Base-by-base conservation (phyloP, 2,329 filamentous ascomycete species). In the Penicillium sp. region DNA sequence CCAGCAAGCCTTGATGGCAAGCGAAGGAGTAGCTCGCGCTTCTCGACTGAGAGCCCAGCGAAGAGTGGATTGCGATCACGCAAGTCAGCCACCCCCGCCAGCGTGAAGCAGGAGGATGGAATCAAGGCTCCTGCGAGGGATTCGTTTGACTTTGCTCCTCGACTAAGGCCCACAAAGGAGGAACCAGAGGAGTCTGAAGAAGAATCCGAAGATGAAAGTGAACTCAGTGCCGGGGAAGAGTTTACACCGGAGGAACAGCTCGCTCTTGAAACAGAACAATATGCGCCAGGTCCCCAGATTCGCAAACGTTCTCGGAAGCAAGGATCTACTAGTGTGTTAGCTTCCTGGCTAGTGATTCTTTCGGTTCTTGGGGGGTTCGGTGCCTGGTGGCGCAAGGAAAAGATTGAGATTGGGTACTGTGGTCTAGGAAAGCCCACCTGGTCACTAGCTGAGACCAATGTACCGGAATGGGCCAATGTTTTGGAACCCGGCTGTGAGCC, bases 331-430 rank as follows among this genome's bases (percentile, higher is more conserved):
- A 80, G 79, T 57, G 84, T 84, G 57, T 85, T 85, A 0, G 88
- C 91, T 16, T 80, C 93, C 2, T 86, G 86, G 72, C 85, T 92
- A 6, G 80, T 97, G 2, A 72, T 93, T 3, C 71, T 90, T 21
- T 87, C 89, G 0, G 76, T 95, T 10, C 74, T 95, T 7, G 84
- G 84, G 31, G 86, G 88, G 0, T 91, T 96, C 62, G 89, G 83
- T 29, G 85, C 85, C 9, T 95, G 93, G 85, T 99, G 93, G 79
- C 84, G 93, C 49, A 91, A 96, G 71, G 95, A 99, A 76, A 98
- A 98, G 81, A 80, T 96, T n/a, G 89, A 91, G 16, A 91, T 98
- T 21, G 95, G 96, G 33, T 99, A 96, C 71, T 99, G 95, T 72
- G 92, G 93, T 13, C 84, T 96, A 53, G 95, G 90, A 25, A 85